Evolutionary conservation across 306 rosid genomes (phyloP).

Genomic region (Glycyrrhiza uralensis): DNA sequence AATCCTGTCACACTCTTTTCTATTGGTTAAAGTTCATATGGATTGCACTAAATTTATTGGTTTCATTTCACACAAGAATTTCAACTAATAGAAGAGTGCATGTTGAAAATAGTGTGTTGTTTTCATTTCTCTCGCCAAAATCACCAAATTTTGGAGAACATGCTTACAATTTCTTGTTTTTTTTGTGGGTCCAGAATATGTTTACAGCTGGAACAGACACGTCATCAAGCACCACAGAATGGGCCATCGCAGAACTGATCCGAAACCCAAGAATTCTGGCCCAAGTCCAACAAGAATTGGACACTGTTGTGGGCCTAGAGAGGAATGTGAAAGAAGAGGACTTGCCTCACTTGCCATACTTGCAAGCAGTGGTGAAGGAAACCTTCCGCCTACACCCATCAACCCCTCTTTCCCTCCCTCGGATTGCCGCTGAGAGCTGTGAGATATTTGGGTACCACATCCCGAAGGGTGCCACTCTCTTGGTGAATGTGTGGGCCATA

Average conservation of each 20-base stretch:
- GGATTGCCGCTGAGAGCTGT: constrained; percentile 56
- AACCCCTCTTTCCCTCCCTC: constrained; percentile 80
- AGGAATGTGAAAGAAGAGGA: constrained; percentile 52
- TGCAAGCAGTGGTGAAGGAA: constrained; percentile 79
- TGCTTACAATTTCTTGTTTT: not conserved
- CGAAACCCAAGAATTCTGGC: constrained; percentile 49
- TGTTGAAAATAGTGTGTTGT: too few relatives aligned
- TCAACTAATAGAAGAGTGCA: too few relatives aligned
- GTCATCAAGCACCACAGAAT: constrained; percentile 73
- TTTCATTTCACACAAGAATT: too few relatives aligned
- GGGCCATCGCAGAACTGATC: constrained; percentile 71
- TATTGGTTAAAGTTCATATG: too few relatives aligned
- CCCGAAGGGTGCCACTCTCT: constrained; percentile 67
- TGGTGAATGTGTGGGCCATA: constrained; percentile 85
- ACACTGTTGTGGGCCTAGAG: constrained; percentile 54
- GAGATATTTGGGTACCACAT: constrained; percentile 59
- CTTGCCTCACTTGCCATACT: constrained; percentile 50
- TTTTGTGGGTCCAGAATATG: constrained; percentile 44
- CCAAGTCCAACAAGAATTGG: constrained; percentile 61
- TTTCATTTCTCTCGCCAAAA: too few relatives aligned
- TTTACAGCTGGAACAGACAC: constrained; percentile 79
- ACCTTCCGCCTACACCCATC: constrained; percentile 85
- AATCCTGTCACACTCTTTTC: too few relatives aligned
- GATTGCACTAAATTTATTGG: too few relatives aligned
- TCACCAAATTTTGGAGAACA: too few relatives aligned